A percentile compares a stretch with the other conserved stretches of the same genome.
Conservation (phyloP, 176 grass and related monocot genomes). For the Raddia distichophylla region DNA sequence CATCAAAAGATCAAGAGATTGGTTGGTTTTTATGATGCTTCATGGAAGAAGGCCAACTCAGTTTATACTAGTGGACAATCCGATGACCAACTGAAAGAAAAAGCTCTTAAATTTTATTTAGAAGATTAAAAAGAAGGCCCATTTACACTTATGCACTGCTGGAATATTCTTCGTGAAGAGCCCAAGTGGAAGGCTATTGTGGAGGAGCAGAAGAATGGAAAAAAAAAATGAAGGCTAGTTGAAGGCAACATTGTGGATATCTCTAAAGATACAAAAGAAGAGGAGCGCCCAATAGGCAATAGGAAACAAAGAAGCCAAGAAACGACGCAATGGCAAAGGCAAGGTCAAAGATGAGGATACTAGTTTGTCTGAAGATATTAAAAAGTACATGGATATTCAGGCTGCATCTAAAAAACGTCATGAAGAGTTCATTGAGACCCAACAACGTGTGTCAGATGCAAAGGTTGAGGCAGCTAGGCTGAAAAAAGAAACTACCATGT, state of each 20-base stretch:
- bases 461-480: neutral
- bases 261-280: too few species aligned
- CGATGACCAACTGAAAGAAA: neutral
- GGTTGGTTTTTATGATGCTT: conserved; percentile 23
- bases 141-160: neutral
- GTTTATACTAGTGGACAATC: neutral
- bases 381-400: neutral
- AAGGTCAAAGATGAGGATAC: neutral
- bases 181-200: neutral
- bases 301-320: too few species aligned
- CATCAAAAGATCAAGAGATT: conserved; percentile 32
- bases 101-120: neutral
- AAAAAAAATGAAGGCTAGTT: neutral
- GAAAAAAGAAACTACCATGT: neutral
- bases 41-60: conserved; percentile 36
- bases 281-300: too few species aligned
- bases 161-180: neutral
- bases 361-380: neutral
- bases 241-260: accelerated
- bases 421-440: neutral
- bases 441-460: neutral
- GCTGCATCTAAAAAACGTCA: neutral
- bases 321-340: neutral
- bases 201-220: neutral
- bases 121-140: neutral